These are phyloP conservation scores for Pilaira anomala DNA, from an alignment of 192 early-diverging fungal genomes.

Conservation along the genomic window DNA sequence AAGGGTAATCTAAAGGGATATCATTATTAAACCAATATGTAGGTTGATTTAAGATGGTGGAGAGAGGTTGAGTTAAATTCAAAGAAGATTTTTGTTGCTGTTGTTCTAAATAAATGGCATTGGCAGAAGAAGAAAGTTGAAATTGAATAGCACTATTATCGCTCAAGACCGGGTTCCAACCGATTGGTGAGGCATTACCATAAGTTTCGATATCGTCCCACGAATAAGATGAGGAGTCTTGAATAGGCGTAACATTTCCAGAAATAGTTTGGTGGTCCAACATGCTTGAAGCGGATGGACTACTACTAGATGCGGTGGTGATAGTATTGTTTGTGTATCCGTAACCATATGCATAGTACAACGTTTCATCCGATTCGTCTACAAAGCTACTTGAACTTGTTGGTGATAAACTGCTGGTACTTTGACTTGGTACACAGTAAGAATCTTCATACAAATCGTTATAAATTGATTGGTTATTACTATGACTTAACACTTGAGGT, in stretches of 20 bases:
- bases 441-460: not conserved
- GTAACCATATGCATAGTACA: conserved; percentile 1
- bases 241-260: not conserved
- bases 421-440: not conserved
- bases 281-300: conserved; percentile 1
- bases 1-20: not conserved
- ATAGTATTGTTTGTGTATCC: conserved; percentile 8
- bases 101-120: not conserved
- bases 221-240: conserved; percentile 2
- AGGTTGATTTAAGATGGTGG: not conserved
- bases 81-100: not conserved
- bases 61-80: not conserved
- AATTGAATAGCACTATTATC: not conserved
- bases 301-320: not conserved
- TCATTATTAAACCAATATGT: not conserved
- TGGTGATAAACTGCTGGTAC: conserved; percentile 6
- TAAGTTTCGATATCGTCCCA: conserved; percentile 2
- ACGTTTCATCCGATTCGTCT: conserved; percentile 5
- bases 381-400: not conserved
- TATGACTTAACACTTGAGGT: conserved; percentile 7
- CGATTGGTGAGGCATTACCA: conserved; percentile 7
- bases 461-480: too few relatives aligned
- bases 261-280: conserved; percentile 1
- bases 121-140: not conserved
- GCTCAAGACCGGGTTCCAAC: not conserved